A percentile compares a stretch with the other conserved stretches of the same genome.
phyloP scores from a whole-genome alignment of 2,329 filamentous ascomycete genomes.

The Xylariaceae sp. region DNA sequence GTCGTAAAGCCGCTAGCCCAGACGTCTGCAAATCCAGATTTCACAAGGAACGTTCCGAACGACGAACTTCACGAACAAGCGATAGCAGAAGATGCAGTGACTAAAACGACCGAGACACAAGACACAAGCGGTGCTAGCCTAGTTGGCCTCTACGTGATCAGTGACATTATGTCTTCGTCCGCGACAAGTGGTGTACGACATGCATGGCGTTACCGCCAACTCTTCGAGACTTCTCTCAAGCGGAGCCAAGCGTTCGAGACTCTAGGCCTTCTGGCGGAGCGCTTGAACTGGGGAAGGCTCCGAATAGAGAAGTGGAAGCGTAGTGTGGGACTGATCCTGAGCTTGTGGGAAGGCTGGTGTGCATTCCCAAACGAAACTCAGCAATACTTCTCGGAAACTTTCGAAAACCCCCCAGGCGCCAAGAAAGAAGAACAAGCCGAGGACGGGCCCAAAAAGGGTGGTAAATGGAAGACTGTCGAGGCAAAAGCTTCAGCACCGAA shows the following conservation, averaged over 20 bases:
- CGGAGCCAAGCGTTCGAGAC: constrained; percentile 66
- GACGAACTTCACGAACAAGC: constrained; percentile 35
- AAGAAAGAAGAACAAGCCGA: constrained; percentile 31
- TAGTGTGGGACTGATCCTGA: constrained; percentile 64
- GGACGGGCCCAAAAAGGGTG: constrained; percentile 33
- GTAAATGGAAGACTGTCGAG: constrained; percentile 51
- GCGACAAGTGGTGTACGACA: constrained; percentile 75
- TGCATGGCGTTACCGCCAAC: constrained; percentile 79
- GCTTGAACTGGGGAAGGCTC: constrained; percentile 73
- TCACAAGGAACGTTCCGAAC: constrained; percentile 36
- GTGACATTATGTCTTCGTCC: constrained; percentile 73
- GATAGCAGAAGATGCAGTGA: constrained; percentile 36
- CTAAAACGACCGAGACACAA: constrained; percentile 37
- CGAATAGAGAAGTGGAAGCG: constrained; percentile 82
- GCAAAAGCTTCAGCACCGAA: constrained; percentile 28
- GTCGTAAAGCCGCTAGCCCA: constrained; percentile 72
- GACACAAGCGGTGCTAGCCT: constrained; percentile 73
- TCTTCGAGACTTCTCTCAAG: constrained; percentile 71
- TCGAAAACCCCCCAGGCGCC: constrained; percentile 64
- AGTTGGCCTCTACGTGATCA: constrained; percentile 73
- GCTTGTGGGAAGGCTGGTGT: constrained; percentile 68
- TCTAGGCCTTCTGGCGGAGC: constrained; percentile 69
- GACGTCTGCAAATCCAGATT: constrained; percentile 64
- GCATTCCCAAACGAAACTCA: constrained; percentile 72
- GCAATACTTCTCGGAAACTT: constrained; percentile 64